phyloP scores from a whole-genome alignment of 768 basidiomycete genomes.

The Pluteus cervinus region DNA sequence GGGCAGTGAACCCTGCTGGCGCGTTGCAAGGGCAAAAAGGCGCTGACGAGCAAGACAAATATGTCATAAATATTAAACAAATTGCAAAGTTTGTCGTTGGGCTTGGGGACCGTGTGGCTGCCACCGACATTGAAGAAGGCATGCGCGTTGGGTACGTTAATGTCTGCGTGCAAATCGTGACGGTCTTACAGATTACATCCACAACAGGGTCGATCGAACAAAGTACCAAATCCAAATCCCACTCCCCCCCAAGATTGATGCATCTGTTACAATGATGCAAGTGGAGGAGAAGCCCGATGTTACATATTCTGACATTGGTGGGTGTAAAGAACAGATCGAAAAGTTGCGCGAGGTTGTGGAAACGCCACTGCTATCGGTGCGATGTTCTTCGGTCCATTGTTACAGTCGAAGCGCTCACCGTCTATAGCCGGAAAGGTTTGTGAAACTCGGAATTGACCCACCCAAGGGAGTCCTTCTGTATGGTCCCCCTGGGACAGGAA shows the following conservation, averaged over 20 bases:
- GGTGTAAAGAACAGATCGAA: conserved; percentile 99
- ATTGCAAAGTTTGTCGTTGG: conserved; percentile 99
- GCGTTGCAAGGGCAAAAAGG: conserved; percentile 86
- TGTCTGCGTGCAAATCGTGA: neutral
- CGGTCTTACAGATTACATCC: conserved; percentile 5
- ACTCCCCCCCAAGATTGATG: conserved; percentile 96
- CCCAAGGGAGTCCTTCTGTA: conserved; percentile 96
- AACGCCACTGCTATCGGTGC: conserved; percentile 86
- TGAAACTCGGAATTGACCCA: conserved; percentile 97
- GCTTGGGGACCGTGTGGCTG: conserved; percentile 91
- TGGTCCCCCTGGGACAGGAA: conserved; percentile 97
- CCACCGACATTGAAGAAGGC: conserved; percentile 99
- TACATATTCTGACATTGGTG: conserved; percentile 96
- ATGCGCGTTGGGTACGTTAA: conserved; percentile 96
- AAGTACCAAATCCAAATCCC: conserved; percentile 99
- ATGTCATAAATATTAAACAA: conserved; percentile 99
- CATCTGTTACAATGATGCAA: conserved; percentile 99
- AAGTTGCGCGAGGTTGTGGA: conserved; percentile 98
- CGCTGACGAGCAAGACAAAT: conserved; percentile 98
- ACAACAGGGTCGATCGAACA: conserved; percentile 79
- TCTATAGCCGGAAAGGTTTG: conserved; percentile 94
- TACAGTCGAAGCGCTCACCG: conserved; percentile 9
- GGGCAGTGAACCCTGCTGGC: conserved; percentile 71
- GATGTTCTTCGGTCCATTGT: conserved; percentile 19
- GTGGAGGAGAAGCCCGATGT: conserved; percentile 98